phyloP scores from a whole-genome alignment of 768 basidiomycete genomes.

The Lyophyllum atratum region DNA sequence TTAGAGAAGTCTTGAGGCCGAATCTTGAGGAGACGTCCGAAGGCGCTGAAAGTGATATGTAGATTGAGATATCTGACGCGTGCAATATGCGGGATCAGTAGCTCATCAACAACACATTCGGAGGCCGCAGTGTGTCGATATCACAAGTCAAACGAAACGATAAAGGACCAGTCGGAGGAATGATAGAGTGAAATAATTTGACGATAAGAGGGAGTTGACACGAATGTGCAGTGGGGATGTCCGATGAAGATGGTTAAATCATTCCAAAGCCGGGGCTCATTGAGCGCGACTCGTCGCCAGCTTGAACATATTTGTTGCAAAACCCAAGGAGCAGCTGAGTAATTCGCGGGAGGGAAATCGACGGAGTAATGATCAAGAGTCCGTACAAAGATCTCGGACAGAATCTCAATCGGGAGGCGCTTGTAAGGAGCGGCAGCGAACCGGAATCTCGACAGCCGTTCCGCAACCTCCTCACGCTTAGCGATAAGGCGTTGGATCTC shows the following conservation, averaged over 20 bases:
- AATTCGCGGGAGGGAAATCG: neutral
- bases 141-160: neutral
- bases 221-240: neutral
- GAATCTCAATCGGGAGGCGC: neutral
- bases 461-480: neutral
- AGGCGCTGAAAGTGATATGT: neutral
- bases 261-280: constrained; percentile 5
- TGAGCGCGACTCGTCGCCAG: neutral
- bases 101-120: no score
- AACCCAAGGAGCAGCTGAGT: neutral
- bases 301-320: neutral
- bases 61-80: neutral
- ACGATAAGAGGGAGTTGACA: neutral
- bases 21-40: neutral
- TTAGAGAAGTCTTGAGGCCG: neutral
- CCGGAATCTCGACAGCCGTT: neutral
- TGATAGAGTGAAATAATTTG: neutral
- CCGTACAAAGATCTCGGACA: constrained; percentile 1
- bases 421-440: neutral
- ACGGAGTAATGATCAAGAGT: neutral
- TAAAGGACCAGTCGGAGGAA: neutral
- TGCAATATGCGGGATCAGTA: neutral
- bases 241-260: neutral
- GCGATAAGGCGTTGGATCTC: neutral
- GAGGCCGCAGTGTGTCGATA: neutral